These are phyloP conservation scores for Colletotrichum salicis DNA, from an alignment of 2,329 filamentous ascomycete genomes.

Conservation along the genomic window DNA sequence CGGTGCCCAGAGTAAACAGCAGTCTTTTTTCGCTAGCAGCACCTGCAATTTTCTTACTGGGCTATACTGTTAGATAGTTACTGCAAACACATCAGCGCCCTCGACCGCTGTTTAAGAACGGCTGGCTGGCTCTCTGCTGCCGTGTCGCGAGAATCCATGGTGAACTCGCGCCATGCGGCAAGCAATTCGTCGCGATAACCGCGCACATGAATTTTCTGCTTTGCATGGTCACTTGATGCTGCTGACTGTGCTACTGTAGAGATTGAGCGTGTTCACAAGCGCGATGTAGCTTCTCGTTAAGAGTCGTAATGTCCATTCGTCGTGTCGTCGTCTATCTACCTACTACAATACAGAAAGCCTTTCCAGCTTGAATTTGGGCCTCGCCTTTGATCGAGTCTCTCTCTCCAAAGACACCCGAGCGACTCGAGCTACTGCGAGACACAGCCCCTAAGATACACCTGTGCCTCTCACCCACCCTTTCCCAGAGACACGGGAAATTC, in stretches of 20 bases:
- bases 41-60: conserved; percentile 80
- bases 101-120: neutral
- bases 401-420: neutral
- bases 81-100: conserved; percentile 74
- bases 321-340: conserved; percentile 31
- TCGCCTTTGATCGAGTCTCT: neutral
- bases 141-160: neutral
- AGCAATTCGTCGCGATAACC: neutral
- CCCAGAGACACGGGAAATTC: conserved; percentile 3
- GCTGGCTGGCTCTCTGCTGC: neutral
- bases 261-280: too few relatives aligned
- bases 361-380: neutral
- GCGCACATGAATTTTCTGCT: neutral
- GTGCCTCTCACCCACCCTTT: neutral
- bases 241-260: neutral
- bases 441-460: conserved; percentile 12
- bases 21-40: conserved; percentile 99
- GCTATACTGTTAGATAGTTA: conserved; percentile 94
- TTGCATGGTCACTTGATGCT: neutral
- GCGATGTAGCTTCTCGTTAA: neutral
- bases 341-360: conserved; percentile 17
- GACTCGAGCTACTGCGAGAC: conserved; percentile 14
- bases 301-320: conserved; percentile 31
- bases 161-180: neutral
- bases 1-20: conserved; percentile 84